phyloP scores from a whole-genome alignment of 495 filamentous ascomycete genomes.

The Hypoxylon trugodes region DNA sequence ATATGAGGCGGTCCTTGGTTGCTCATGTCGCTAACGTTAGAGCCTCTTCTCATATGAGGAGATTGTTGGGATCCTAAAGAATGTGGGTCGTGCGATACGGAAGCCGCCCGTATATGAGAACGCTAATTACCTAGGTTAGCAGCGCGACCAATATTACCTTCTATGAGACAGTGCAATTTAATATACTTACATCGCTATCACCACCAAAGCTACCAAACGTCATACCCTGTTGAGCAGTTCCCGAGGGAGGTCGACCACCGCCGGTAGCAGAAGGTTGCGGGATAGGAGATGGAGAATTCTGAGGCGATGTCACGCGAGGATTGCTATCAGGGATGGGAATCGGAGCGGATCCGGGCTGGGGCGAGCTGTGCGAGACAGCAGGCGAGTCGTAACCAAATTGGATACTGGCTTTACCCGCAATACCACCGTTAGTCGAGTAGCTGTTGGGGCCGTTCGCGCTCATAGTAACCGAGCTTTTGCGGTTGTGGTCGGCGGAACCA shows the following conservation, averaged over 20 bases:
- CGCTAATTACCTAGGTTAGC: constrained; percentile 57
- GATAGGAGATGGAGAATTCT: constrained; percentile 86
- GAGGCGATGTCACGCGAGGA: constrained; percentile 73
- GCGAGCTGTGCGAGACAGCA: constrained; percentile 67
- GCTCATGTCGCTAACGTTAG: constrained; percentile 77
- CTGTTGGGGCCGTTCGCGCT: constrained; percentile 77
- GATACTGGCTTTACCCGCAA: constrained; percentile 67
- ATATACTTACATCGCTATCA: constrained; percentile 72
- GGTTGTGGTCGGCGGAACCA: constrained; percentile 72
- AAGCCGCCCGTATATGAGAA: constrained; percentile 62
- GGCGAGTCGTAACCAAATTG: constrained; percentile 88
- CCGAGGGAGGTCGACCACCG: constrained; percentile 82
- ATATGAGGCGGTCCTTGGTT: constrained; percentile 65
- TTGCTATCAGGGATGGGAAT: constrained; percentile 71
- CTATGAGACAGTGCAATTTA: background rate
- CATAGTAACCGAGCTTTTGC: constrained; percentile 89
- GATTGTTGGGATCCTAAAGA: constrained; percentile 67
- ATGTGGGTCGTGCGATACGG: constrained; percentile 61
- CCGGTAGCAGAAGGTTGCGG: constrained; percentile 85
- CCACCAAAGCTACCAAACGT: constrained; percentile 86
- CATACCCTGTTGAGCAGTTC: constrained; percentile 68
- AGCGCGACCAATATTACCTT: background rate
- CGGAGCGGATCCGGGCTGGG: constrained; percentile 65
- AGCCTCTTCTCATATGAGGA: constrained; percentile 81
- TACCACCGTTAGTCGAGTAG: constrained; percentile 77